These are phyloP conservation scores for Fusarium palustre DNA, from an alignment of 2,329 filamentous ascomycete genomes.

Conservation along the genomic window DNA sequence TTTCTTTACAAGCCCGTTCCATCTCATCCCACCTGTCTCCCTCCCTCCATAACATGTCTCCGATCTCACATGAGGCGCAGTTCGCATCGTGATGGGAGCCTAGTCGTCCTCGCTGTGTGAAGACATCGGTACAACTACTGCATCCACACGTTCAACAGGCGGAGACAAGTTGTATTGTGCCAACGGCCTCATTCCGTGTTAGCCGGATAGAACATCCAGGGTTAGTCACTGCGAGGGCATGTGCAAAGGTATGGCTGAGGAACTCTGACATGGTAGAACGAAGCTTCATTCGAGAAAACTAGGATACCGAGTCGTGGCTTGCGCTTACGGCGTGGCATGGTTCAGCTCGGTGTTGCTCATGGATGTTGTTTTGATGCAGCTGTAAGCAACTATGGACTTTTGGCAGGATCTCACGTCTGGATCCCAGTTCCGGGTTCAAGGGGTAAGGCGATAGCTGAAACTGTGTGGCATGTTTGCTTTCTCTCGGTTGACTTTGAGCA, in stretches of 20 bases:
- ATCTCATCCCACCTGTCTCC: background rate
- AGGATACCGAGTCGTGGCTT: background rate
- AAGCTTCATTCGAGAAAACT: background rate
- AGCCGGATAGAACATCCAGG: background rate
- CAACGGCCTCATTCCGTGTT: background rate
- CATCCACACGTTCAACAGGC: too few species aligned
- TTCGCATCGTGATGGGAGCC: background rate
- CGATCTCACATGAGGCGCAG: slow-evolving; percentile 2
- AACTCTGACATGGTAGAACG: background rate
- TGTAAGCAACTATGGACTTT: slow-evolving; percentile 12
- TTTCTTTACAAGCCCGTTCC: background rate
- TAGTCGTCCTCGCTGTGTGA: background rate
- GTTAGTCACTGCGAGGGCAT: background rate
- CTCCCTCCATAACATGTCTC: background rate
- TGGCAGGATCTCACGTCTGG: slow-evolving; percentile 2
- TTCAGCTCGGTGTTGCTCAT: background rate
- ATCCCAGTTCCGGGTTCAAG: background rate
- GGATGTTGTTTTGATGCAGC: background rate
- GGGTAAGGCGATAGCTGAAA: background rate
- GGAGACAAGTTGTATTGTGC: background rate
- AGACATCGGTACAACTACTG: background rate
- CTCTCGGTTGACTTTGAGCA: background rate
- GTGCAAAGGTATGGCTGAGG: background rate
- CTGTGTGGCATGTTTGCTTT: background rate
- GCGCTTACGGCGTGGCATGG: slow-evolving; percentile 2